A percentile compares a stretch with the other conserved stretches of the same genome.
Evolutionary conservation across 768 basidiomycete species (phyloP).

Genomic region (Infundibulicybe gibba): DNA sequence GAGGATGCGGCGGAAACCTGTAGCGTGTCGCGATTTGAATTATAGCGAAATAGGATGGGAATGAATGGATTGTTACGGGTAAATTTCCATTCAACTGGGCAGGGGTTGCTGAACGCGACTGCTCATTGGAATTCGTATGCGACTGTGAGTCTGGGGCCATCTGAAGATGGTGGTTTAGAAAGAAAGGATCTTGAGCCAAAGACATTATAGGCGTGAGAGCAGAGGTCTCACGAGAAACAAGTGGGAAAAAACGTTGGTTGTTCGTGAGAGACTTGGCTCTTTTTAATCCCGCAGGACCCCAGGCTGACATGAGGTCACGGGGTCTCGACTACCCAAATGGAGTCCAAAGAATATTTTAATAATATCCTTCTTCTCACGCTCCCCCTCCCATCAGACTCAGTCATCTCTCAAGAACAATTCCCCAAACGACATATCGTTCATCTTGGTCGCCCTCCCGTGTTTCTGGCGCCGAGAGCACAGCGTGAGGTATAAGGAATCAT

Average conservation of each 20-base stretch:
- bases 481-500: constrained; percentile 29
- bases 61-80: constrained; percentile 26
- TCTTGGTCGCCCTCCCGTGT: background rate
- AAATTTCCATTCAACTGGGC: constrained; percentile 17
- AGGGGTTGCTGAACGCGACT: constrained; percentile 14
- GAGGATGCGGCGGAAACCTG: constrained; percentile 23
- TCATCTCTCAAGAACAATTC: constrained; percentile 1
- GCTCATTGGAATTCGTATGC: constrained; percentile 10
- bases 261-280: constrained; percentile 13
- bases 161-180: constrained; percentile 41
- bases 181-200: constrained; percentile 42
- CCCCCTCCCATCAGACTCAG: constrained; percentile 2
- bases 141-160: constrained; percentile 23
- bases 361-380: constrained; percentile 1
- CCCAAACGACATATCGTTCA: background rate
- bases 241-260: constrained; percentile 24
- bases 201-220: constrained; percentile 46
- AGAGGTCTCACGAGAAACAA: constrained; percentile 35
- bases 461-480: constrained; percentile 23
- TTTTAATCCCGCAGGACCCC: constrained; percentile 19
- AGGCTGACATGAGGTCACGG: too few relatives aligned
- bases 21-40: constrained; percentile 23
- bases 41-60: constrained; percentile 16
- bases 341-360: background rate
- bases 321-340: constrained; percentile 9